phyloP scores from a whole-genome alignment of 2,329 filamentous ascomycete genomes.

The Botryotinia globosa region DNA sequence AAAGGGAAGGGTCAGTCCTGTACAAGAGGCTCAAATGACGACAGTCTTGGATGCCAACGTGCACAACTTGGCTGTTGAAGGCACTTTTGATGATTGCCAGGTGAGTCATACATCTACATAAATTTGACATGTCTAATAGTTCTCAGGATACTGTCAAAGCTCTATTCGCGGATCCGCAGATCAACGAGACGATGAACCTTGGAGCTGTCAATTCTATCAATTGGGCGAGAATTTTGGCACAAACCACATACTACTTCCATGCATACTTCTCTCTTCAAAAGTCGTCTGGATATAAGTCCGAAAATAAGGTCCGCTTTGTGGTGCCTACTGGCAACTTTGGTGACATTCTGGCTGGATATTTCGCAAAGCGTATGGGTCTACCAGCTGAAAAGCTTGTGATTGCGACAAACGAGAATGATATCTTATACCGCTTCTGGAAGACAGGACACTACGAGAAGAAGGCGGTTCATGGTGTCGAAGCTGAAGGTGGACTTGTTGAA shows the following conservation, averaged over 20 bases:
- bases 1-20: constrained; percentile 82
- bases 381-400: constrained; percentile 85
- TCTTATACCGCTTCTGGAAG: constrained; percentile 92
- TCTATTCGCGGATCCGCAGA: constrained; percentile 80
- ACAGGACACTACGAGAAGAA: constrained; percentile 88
- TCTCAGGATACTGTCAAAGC: constrained; percentile 83
- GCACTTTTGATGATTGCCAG: constrained; percentile 96
- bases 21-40: constrained; percentile 97
- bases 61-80: constrained; percentile 84
- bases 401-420: constrained; percentile 97
- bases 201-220: constrained; percentile 97
- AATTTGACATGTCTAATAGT: constrained; percentile 20
- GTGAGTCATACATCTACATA: constrained; percentile 41
- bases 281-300: constrained; percentile 58
- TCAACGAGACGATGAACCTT: constrained; percentile 78
- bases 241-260: constrained; percentile 97
- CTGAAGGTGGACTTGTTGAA: constrained; percentile 52
- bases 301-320: constrained; percentile 75
- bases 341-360: constrained; percentile 90
- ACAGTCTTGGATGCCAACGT: constrained; percentile 88
- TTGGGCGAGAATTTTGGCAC: constrained; percentile 89
- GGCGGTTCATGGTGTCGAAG: constrained; percentile 54
- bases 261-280: constrained; percentile 81
- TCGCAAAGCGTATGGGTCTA: constrained; percentile 85
- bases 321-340: constrained; percentile 97